phyloP scores from a whole-genome alignment of 768 basidiomycete species.

The Butyriboletus loyo region DNA sequence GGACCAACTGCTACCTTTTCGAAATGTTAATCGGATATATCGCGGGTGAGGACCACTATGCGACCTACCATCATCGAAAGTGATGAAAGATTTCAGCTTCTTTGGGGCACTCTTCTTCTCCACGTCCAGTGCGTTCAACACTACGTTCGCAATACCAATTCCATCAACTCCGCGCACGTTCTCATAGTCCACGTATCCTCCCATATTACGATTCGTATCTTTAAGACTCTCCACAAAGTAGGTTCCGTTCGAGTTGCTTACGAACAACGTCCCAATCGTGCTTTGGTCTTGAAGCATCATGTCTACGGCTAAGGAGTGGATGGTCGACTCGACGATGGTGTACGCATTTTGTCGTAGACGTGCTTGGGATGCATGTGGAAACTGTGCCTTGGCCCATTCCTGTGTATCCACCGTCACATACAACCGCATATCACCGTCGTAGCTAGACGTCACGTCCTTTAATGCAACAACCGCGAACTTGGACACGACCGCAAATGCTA shows the following conservation, averaged over 20 bases:
- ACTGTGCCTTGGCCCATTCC: conserved; percentile 84
- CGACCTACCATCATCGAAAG: conserved; percentile 80
- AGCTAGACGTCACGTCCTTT: conserved; percentile 57
- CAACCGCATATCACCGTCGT: conserved; percentile 70
- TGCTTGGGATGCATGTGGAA: conserved; percentile 85
- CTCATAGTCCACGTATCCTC: conserved; percentile 94
- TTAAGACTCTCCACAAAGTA: conserved; percentile 89
- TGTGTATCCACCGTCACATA: conserved; percentile 85
- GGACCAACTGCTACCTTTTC: conserved; percentile 68
- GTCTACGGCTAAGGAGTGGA: conserved; percentile 92
- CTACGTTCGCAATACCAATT: conserved; percentile 86
- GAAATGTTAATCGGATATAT: not conserved
- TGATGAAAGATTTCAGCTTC: conserved; percentile 73
- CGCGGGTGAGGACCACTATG: not conserved
- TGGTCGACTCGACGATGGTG: conserved; percentile 92
- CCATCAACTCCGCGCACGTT: conserved; percentile 83
- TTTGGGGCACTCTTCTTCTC: conserved; percentile 69
- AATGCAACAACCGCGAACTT: conserved; percentile 92
- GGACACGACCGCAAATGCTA: conserved; percentile 89
- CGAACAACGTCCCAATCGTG: conserved; percentile 86
- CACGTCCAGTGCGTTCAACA: conserved; percentile 80
- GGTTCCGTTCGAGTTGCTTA: conserved; percentile 94
- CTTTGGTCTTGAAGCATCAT: conserved; percentile 70
- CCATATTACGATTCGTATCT: conserved; percentile 87
- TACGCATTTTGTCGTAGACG: conserved; percentile 88